Base-by-base conservation (phyloP, 2,329 filamentous ascomycete species). In the Phaeophleospora eucalypticola region DNA sequence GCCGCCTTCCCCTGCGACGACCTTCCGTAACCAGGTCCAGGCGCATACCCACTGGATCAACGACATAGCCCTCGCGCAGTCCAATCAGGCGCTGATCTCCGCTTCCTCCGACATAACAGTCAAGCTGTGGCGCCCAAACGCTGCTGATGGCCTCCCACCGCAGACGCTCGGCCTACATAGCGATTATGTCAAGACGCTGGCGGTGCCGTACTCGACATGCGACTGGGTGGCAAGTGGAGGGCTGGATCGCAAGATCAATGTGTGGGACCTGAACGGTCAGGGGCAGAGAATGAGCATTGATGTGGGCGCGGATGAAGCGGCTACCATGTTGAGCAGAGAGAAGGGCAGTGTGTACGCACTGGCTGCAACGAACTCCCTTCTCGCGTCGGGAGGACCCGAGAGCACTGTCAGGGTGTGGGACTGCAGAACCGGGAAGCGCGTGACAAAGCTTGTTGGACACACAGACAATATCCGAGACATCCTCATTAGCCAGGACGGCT, bases 31-130 rank as follows among this genome's bases (percentile, higher is more conserved):
- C 52, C 80, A 86, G 65, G 80, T 84, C 14, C 83, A 86, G 65
- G 89, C 90, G 7, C 90, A 96, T 68, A 95, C 89, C 41, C 89
- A 95, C 68, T 96, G 90, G 90, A 85, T 96, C 71, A 96, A 95
- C 70, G 90, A 95, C 67, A 87, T 96, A 53, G 81, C 83, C 17
- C 79, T 95, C 45, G 86, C 86, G 6, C 81, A 89, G 63, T 81
- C 83, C 61, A 88, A 90, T 61, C 76, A 82, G 15, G 86, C 87
- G 17, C 76, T 96, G 40, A 85, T 95, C 24, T 94, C 90, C 8
- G 89, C 87, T 16, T 95, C 89, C 3, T 95, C 90, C n/a, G 90
- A 96, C 66, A 82, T 93, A 51, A 89, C 89, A 7, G 89, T 96
- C 65, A 93, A 95, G 68, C 72, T 95, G 60, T 96, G 90, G 93